Percentiles rank a stretch among this genome's conserved stretches.
Evolutionary conservation across 1,139 yeast genomes (phyloP).

Genomic region (Pichia sp.): DNA sequence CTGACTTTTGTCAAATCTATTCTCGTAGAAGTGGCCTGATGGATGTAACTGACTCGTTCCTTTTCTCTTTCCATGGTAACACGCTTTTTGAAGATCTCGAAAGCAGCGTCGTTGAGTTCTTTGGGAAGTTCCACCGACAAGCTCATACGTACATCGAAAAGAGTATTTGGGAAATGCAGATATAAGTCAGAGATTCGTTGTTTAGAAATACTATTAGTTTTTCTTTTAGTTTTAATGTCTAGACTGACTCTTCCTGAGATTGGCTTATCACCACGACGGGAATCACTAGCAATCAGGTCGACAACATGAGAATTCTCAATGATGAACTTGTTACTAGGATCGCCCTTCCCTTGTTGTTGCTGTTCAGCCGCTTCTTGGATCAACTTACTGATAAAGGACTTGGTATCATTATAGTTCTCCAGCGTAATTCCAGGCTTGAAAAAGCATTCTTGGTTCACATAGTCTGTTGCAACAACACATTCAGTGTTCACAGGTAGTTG

Average conservation of each 20-base stretch:
- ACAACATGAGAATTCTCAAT: constrained; percentile 32
- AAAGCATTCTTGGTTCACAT: constrained; percentile 49
- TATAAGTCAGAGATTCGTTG: constrained; percentile 66
- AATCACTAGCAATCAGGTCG: constrained; percentile 31
- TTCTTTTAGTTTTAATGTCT: constrained; percentile 63
- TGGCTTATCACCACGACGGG: constrained; percentile 48
- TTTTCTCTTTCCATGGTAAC: constrained; percentile 53
- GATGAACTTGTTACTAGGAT: constrained; percentile 28
- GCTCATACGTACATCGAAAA: constrained; percentile 73
- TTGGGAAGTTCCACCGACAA: constrained; percentile 74
- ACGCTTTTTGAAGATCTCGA: constrained; percentile 44
- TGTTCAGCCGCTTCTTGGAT: constrained; percentile 36
- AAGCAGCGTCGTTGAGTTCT: constrained; percentile 46
- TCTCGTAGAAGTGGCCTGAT: constrained; percentile 63
- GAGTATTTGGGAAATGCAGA: constrained; percentile 70
- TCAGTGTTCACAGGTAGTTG: constrained; percentile 74
- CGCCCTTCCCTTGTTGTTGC: constrained; percentile 20
- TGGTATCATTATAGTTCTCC: constrained; percentile 58
- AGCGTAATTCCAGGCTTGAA: constrained; percentile 72
- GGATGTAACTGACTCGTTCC: constrained; percentile 59
- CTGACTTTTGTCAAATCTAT: constrained; percentile 66
- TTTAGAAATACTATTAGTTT: constrained; percentile 65
- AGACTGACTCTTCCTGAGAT: constrained; percentile 59
- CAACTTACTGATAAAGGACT: constrained; percentile 44
- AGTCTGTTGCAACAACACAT: constrained; percentile 54